Evolutionary conservation across 2,329 filamentous ascomycete genomes (phyloP).

Genomic region (Pseudovirgaria hyperparasitica): DNA sequence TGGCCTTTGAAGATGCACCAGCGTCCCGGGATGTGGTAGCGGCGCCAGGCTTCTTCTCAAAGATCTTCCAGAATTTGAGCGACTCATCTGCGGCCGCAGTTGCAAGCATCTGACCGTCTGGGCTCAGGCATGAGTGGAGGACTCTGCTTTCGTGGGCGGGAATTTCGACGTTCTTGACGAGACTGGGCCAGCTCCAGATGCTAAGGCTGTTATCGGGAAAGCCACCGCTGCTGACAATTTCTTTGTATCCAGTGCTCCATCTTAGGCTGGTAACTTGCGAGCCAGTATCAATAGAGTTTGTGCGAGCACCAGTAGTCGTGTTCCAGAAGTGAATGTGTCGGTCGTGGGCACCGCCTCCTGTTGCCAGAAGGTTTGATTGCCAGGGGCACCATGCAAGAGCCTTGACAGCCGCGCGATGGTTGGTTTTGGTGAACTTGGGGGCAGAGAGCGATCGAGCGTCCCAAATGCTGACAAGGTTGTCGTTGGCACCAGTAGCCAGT

Average conservation of each 20-base stretch:
- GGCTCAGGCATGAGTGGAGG: constrained; percentile 90
- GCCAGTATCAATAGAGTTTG: constrained; percentile 98
- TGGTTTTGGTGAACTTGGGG: constrained; percentile 98
- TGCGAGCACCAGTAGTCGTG: constrained; percentile 88
- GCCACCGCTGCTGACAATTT: constrained; percentile 93
- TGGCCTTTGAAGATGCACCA: constrained; percentile 60
- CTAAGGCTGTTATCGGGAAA: constrained; percentile 99
- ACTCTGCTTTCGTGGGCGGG: constrained; percentile 95
- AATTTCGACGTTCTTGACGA: constrained; percentile 96
- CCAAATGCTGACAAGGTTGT: constrained; percentile 99
- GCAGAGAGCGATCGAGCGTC: constrained; percentile 86
- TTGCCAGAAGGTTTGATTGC: constrained; percentile 94
- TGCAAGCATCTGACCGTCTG: constrained; percentile 94
- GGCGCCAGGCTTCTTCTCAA: constrained; percentile 89
- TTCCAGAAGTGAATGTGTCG: constrained; percentile 99
- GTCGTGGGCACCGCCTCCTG: constrained; percentile 91
- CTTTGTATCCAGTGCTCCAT: constrained; percentile 94
- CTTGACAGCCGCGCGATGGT: constrained; percentile 98
- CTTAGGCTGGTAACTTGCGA: constrained; percentile 93
- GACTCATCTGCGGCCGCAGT: constrained; percentile 93
- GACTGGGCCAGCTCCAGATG: constrained; percentile 97
- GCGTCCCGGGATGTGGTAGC: constrained; percentile 51
- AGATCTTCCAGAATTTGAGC: constrained; percentile 99
- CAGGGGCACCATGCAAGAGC: constrained; percentile 97
- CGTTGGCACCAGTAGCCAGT: constrained; percentile 93